Evolutionary conservation across 2,329 filamentous ascomycete genomes (phyloP).

Genomic region (Karstenula rhodostoma): DNA sequence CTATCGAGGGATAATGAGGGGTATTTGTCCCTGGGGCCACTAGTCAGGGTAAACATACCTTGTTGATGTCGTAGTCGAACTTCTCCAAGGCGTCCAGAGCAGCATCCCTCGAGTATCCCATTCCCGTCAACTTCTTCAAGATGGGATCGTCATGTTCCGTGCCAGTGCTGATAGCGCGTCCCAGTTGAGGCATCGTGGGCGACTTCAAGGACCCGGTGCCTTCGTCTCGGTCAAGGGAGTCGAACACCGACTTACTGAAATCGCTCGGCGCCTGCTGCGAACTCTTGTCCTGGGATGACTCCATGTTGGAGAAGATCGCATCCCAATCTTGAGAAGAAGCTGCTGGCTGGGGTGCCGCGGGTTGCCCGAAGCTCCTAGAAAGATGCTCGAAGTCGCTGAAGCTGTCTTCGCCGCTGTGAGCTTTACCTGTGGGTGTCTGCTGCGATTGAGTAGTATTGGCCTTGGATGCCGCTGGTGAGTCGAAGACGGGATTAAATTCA

Average conservation of each 20-base stretch:
- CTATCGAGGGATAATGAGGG: background rate
- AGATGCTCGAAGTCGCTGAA: conserved; percentile 60
- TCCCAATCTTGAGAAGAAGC: conserved; percentile 82
- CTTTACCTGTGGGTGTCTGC: conserved; percentile 51
- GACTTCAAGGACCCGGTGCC: conserved; percentile 41
- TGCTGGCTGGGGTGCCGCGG: conserved; percentile 51
- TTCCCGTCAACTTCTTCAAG: conserved; percentile 84
- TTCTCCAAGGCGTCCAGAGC: conserved; percentile 86
- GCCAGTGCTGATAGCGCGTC: conserved; percentile 74
- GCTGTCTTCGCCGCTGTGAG: conserved; percentile 52
- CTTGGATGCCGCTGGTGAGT: conserved; percentile 66
- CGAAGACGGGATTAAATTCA: conserved; percentile 84
- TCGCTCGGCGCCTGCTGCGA: conserved; percentile 45
- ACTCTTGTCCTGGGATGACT: conserved; percentile 57
- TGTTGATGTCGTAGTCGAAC: conserved; percentile 95
- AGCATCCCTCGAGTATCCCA: conserved; percentile 82
- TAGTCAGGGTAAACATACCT: conserved; percentile 63
- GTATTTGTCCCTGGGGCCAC: background rate
- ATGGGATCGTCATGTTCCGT: conserved; percentile 91
- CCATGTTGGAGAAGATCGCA: conserved; percentile 85
- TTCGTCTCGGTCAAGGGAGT: conserved; percentile 44
- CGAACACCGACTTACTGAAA: conserved; percentile 48
- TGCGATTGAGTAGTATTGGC: conserved; percentile 57
- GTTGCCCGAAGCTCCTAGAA: conserved; percentile 51
- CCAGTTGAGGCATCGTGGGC: conserved; percentile 57